These are phyloP conservation scores for Monascus purpureus DNA, from an alignment of 495 filamentous ascomycete genomes.

Conservation along the genomic window DNA sequence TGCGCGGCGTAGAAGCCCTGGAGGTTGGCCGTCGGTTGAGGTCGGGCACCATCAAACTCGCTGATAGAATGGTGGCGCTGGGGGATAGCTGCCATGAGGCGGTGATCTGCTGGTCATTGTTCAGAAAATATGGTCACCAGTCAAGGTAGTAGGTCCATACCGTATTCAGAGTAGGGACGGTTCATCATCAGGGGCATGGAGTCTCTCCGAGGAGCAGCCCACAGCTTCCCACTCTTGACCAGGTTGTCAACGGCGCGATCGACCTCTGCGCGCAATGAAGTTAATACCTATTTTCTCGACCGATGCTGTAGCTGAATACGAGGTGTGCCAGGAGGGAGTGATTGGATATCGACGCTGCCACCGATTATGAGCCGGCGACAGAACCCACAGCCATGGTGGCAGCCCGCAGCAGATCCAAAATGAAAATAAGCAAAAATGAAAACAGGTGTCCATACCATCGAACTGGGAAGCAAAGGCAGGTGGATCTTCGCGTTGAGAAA, in stretches of 20 bases:
- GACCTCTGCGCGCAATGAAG: slow-evolving; percentile 56
- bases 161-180: slow-evolving; percentile 46
- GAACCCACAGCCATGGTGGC: not conserved
- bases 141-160: slow-evolving; percentile 25
- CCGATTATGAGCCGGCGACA: too few relatives aligned
- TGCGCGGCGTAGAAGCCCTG: slow-evolving; percentile 92
- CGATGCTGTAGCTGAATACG: too few relatives aligned
- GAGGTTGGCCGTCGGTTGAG: slow-evolving; percentile 64
- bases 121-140: slow-evolving; percentile 11
- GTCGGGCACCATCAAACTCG: slow-evolving; percentile 67
- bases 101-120: slow-evolving; percentile 29
- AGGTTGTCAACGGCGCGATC: slow-evolving; percentile 93
- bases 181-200: slow-evolving; percentile 61
- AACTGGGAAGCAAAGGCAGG: slow-evolving; percentile 78
- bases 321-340: too few relatives aligned
- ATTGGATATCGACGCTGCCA: too few relatives aligned
- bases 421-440: not conserved
- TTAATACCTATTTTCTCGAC: slow-evolving; percentile 3
- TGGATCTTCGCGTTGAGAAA: slow-evolving; percentile 62
- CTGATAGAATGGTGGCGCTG: slow-evolving; percentile 72
- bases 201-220: slow-evolving; percentile 68
- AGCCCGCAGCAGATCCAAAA: not conserved
- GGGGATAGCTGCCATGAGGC: slow-evolving; percentile 25
- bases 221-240: slow-evolving; percentile 89
- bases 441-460: slow-evolving; percentile 52